These are phyloP conservation scores for Microcera coccophila DNA, from an alignment of 2,329 filamentous ascomycete species.

Conservation along the genomic window DNA sequence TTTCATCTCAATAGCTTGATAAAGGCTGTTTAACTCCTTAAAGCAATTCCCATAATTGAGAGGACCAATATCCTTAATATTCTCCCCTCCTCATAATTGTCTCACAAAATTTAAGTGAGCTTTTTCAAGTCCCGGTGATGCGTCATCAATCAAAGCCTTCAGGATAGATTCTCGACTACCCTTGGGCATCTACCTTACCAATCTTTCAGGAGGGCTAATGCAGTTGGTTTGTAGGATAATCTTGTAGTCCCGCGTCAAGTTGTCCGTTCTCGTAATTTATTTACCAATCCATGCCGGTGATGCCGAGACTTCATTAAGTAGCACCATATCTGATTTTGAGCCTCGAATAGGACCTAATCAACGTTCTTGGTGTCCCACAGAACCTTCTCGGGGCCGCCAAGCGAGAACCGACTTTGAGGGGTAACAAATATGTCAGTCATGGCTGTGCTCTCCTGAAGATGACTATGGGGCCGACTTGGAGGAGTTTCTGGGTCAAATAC, in stretches of 20 bases:
- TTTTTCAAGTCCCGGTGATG: too few species aligned
- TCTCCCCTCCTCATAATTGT: too few species aligned
- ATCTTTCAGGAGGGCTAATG: neutral
- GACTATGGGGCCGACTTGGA: conserved; percentile 2
- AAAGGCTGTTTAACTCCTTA: too few species aligned
- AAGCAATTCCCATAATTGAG: neutral
- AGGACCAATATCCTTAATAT: neutral
- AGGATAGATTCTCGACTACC: too few species aligned
- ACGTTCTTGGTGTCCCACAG: neutral
- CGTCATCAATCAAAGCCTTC: too few species aligned
- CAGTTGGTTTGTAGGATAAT: neutral
- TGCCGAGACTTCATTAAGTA: neutral
- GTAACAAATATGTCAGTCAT: conserved; percentile 21
- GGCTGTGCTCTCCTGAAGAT: conserved; percentile 12
- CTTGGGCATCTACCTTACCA: too few species aligned
- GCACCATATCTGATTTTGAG: neutral
- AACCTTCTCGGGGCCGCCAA: neutral
- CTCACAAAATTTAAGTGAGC: too few species aligned
- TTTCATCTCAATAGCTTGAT: too few species aligned
- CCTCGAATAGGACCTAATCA: neutral
- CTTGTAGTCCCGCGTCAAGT: neutral
- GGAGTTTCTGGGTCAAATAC: conserved; percentile 15
- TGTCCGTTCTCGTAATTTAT: neutral
- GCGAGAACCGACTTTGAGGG: conserved; percentile 18
- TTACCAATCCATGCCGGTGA: conserved; percentile 1